Evolutionary conservation across 306 rosid species (phyloP).

Genomic region (Quercus suber): DNA sequence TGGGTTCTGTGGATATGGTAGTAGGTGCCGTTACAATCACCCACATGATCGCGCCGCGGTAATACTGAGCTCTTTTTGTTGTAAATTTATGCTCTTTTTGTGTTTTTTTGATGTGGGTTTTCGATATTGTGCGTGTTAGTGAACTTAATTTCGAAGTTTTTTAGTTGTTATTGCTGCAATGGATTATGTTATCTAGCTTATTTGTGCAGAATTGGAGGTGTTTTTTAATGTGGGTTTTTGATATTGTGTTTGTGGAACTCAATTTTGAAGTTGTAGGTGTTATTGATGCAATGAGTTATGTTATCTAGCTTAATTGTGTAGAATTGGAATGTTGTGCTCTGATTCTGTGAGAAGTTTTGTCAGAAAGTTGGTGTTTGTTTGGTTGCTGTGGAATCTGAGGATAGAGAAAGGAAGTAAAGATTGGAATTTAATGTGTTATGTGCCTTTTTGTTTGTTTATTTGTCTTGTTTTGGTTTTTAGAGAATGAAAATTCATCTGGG

Average conservation of each 20-base stretch:
- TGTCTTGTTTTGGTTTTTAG: too few species aligned
- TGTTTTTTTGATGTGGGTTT: not conserved
- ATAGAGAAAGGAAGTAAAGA: not conserved
- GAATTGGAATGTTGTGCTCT: not conserved
- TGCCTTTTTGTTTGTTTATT: not conserved
- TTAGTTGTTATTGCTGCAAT: not conserved
- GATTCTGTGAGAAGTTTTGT: not conserved
- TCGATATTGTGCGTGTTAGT: not conserved
- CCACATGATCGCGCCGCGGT: slow-evolving; percentile 93
- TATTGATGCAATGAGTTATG: not conserved
- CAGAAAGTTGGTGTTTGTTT: not conserved
- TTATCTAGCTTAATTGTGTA: not conserved
- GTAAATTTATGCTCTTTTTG: slow-evolving; percentile 14
- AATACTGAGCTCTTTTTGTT: slow-evolving; percentile 10
- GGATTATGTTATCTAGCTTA: not conserved
- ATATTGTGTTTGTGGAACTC: not conserved
- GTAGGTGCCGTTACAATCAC: slow-evolving; percentile 81
- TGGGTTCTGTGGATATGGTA: slow-evolving; percentile 82
- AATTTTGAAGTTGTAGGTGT: not conserved
- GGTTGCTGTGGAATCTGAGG: not conserved
- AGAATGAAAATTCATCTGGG: not conserved
- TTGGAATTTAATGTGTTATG: not conserved
- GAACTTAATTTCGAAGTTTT: not conserved
- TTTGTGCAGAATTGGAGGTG: too few species aligned
- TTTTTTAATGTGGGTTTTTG: not conserved